Conservation (phyloP, 805 yeast species). For the Cyberlindnera xishuangbannaensis region DNA sequence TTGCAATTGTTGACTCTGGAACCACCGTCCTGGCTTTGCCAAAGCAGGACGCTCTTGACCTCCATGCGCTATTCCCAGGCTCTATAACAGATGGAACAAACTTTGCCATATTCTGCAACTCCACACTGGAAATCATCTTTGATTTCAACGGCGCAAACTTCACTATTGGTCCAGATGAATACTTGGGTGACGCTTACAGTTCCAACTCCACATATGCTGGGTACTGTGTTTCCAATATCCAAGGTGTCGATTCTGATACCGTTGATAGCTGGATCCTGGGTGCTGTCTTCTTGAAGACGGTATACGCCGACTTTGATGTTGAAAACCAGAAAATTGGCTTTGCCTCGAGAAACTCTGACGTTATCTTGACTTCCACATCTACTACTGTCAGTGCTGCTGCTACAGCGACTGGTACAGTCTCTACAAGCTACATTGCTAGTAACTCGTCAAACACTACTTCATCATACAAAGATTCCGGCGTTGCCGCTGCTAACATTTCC, state of each 20-base stretch:
- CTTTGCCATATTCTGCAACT: constrained; percentile 54
- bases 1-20: constrained; percentile 58
- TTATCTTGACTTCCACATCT: constrained; percentile 23
- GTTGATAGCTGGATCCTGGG: constrained; percentile 56
- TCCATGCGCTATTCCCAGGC: constrained; percentile 47
- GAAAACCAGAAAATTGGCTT: constrained; percentile 46
- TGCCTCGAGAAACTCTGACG: constrained; percentile 36
- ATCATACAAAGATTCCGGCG: constrained; percentile 8
- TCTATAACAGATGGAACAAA: constrained; percentile 56
- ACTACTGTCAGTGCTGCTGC: constrained; percentile 11
- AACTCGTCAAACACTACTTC: constrained; percentile 6
- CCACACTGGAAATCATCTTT: constrained; percentile 36
- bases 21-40: constrained; percentile 58
- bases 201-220: constrained; percentile 33
- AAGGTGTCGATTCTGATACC: constrained; percentile 40
- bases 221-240: constrained; percentile 59
- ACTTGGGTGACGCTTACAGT: constrained; percentile 44
- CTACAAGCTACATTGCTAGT: not conserved
- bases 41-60: constrained; percentile 42
- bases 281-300: constrained; percentile 50
- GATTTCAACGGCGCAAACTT: constrained; percentile 40
- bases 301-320: constrained; percentile 53
- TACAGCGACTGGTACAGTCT: not conserved
- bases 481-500: constrained; percentile 8
- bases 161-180: constrained; percentile 37